These are phyloP conservation scores for Flaveria sonorensis DNA, from an alignment of 129 eudicot genomes.

Conservation along the genomic window DNA sequence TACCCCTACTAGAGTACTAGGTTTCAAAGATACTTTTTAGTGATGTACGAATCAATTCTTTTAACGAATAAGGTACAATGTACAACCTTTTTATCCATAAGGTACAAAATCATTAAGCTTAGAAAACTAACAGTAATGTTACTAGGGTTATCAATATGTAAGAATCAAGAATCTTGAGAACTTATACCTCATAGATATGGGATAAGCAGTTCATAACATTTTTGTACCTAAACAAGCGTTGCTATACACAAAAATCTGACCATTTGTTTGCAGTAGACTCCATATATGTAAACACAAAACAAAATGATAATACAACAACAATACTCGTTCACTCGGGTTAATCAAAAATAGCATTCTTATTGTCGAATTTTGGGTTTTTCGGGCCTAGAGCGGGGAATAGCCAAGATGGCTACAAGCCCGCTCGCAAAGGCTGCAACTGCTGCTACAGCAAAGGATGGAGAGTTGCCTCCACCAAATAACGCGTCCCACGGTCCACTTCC, in stretches of 20 bases:
- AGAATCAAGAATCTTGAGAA: background rate
- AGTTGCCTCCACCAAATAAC: constrained; percentile 87
- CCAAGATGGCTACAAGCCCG: constrained; percentile 92
- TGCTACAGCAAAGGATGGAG: constrained; percentile 84
- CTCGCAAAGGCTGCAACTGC: constrained; percentile 74
- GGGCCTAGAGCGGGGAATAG: constrained; percentile 78
- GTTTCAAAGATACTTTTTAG: no score
- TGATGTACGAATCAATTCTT: no score
- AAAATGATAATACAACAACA: constrained; percentile 49
- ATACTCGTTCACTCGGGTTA: constrained; percentile 26
- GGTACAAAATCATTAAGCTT: background rate
- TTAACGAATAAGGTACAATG: no score
- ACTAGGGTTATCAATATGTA: background rate
- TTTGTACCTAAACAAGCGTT: constrained; percentile 19
- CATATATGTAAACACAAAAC: constrained; percentile 28
- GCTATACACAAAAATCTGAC: constrained; percentile 47
- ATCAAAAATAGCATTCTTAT: constrained; percentile 39
- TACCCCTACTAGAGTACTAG: no score
- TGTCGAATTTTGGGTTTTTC: constrained; percentile 64
- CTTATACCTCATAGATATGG: background rate
- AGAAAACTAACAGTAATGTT: background rate
- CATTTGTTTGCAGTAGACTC: constrained; percentile 38
- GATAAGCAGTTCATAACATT: background rate
- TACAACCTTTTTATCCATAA: background rate
- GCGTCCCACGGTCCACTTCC: constrained; percentile 99